These are phyloP conservation scores for Pichia cactophila DNA, from an alignment of 1,139 yeast species.

Conservation along the genomic window DNA sequence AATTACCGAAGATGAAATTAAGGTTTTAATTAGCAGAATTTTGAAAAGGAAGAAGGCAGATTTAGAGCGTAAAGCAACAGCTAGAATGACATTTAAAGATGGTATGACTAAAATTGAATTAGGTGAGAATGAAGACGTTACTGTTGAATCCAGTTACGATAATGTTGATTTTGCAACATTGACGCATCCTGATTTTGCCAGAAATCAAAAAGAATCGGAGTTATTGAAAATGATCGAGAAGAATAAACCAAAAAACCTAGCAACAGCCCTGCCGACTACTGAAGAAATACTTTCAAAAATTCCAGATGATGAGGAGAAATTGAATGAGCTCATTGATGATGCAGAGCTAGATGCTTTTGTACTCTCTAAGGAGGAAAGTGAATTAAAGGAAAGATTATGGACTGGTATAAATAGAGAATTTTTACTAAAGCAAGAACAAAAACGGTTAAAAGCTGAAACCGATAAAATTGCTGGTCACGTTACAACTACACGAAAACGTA, in stretches of 20 bases:
- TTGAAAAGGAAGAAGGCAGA: constrained; percentile 34
- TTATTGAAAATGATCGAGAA: constrained; percentile 24
- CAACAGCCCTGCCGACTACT: constrained; percentile 45
- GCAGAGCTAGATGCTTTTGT: constrained; percentile 58
- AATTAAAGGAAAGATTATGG: constrained; percentile 76
- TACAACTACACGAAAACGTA: constrained; percentile 40
- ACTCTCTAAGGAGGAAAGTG: constrained; percentile 59
- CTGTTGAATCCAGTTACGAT: constrained; percentile 3
- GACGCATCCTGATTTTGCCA: constrained; percentile 9
- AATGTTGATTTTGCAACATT: background rate
- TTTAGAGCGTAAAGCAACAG: constrained; percentile 17
- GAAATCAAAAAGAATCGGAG: constrained; percentile 6
- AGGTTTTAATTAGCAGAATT: constrained; percentile 37
- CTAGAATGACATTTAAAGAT: constrained; percentile 18
- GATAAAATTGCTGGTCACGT: constrained; percentile 77
- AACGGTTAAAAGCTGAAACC: constrained; percentile 76
- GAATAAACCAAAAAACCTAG: constrained; percentile 50
- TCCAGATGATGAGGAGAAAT: constrained; percentile 51
- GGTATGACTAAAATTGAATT: constrained; percentile 12
- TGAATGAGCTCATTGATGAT: constrained; percentile 71
- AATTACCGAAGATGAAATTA: constrained; percentile 38
- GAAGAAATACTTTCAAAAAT: constrained; percentile 44
- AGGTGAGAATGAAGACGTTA: constrained; percentile 19
- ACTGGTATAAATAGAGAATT: constrained; percentile 81
- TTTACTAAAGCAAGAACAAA: constrained; percentile 76